phyloP scores from a whole-genome alignment of 2,329 filamentous ascomycete genomes.

The Capronia americana region DNA sequence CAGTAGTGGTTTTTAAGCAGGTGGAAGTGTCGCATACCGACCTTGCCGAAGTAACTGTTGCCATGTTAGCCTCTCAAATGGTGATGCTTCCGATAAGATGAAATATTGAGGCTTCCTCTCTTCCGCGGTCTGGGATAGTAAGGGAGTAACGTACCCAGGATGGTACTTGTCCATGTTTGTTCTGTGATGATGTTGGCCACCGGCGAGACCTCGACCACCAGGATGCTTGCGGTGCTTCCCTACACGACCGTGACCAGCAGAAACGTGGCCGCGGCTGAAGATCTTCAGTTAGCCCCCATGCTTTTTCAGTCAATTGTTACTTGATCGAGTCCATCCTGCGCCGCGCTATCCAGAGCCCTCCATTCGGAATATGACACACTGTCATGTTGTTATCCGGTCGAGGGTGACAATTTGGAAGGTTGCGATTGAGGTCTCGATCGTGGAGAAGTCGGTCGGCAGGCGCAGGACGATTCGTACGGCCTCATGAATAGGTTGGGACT shows the following conservation, averaged over 20 bases:
- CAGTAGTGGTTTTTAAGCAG: slow-evolving; percentile 94
- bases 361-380: background rate
- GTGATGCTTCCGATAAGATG: too few relatives aligned
- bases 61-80: slow-evolving; percentile 19
- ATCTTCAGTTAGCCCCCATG: slow-evolving; percentile 41
- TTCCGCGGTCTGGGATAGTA: background rate
- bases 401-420: background rate
- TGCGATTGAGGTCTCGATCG: background rate
- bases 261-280: slow-evolving; percentile 91
- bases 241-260: slow-evolving; percentile 96
- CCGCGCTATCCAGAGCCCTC: background rate
- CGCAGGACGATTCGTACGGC: slow-evolving; percentile 30
- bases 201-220: slow-evolving; percentile 83
- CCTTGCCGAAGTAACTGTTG: slow-evolving; percentile 70
- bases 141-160: slow-evolving; percentile 91
- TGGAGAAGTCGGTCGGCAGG: background rate
- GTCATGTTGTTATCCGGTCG: background rate
- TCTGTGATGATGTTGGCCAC: slow-evolving; percentile 98
- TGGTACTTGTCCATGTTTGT: slow-evolving; percentile 95
- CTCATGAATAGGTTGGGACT: background rate
- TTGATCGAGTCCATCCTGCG: background rate
- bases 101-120: background rate
- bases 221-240: slow-evolving; percentile 97
- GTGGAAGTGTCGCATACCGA: slow-evolving; percentile 96
- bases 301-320: slow-evolving; percentile 18